These are phyloP conservation scores for Haematococcus lacustris DNA, from an alignment of 139 green algal species.

Conservation along the genomic window DNA sequence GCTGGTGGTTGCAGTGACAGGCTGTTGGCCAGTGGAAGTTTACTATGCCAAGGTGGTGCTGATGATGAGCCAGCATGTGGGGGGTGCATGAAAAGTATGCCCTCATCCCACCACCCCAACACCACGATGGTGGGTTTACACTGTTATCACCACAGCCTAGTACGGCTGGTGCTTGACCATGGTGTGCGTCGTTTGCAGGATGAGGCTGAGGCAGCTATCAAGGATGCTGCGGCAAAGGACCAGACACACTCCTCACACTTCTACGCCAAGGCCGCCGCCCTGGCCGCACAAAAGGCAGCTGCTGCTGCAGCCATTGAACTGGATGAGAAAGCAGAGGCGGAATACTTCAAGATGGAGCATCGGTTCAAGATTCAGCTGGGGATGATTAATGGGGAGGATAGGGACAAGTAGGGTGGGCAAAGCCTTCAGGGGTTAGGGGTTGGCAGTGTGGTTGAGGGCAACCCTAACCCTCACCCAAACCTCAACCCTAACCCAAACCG, in stretches of 20 bases:
- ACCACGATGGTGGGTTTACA: no score
- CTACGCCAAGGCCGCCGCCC: neutral
- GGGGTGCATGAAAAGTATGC: neutral
- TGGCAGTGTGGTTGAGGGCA: no score
- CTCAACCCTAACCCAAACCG: no score
- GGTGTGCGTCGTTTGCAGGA: neutral
- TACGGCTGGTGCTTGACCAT: no score
- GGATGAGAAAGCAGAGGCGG: slow-evolving; percentile 36
- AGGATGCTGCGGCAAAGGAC: slow-evolving; percentile 17
- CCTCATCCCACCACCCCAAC: neutral
- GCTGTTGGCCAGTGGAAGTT: no score
- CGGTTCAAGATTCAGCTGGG: slow-evolving; percentile 38
- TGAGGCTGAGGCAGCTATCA: slow-evolving; percentile 17
- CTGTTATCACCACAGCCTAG: no score
- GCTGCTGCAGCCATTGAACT: slow-evolving; percentile 5
- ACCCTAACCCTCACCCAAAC: no score
- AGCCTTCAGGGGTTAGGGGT: no score
- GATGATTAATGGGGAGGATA: no score
- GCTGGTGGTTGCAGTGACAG: no score
- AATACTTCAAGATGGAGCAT: slow-evolving; percentile 42
- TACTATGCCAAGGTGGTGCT: neutral
- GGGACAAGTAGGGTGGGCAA: no score
- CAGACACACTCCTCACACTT: neutral
- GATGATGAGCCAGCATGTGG: neutral
- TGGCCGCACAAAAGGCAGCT: neutral